Percentiles rank a stretch among this genome's conserved stretches.
These are phyloP conservation scores for Asterionellopsis glacialis DNA, from an alignment of 108 stramenopile genomes.

Conservation along the genomic window DNA sequence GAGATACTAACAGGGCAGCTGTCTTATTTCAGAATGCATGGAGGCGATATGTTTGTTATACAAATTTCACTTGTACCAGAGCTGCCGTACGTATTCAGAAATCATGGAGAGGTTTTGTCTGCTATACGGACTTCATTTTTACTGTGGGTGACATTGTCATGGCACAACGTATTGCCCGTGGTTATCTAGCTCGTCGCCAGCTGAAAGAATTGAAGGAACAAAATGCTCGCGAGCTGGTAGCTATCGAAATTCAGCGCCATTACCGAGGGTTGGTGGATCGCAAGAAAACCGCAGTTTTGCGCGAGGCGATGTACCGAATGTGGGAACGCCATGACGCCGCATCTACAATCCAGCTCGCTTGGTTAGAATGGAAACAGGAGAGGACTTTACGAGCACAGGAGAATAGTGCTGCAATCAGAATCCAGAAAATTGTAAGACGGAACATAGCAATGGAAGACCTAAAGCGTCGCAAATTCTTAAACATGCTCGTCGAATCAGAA, in stretches of 20 bases:
- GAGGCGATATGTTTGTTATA: slow-evolving; percentile 12
- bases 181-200: slow-evolving; percentile 1
- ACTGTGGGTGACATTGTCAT: slow-evolving; percentile 56
- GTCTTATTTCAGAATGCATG: slow-evolving; percentile 23
- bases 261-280: not conserved
- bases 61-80: not conserved
- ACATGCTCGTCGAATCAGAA: slow-evolving; percentile 9
- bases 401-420: slow-evolving; percentile 12
- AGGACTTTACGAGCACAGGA: not conserved
- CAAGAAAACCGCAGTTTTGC: not conserved
- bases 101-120: slow-evolving; percentile 59
- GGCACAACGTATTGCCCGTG: slow-evolving; percentile 41
- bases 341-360: not conserved
- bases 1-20: slow-evolving; percentile 16
- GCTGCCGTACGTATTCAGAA: slow-evolving; percentile 58
- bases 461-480: slow-evolving; percentile 28
- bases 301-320: not conserved
- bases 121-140: slow-evolving; percentile 53
- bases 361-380: not conserved
- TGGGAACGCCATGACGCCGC: not conserved
- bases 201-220: not conserved
- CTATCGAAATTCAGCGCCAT: slow-evolving; percentile 2
- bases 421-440: slow-evolving; percentile 20
- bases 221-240: not conserved
- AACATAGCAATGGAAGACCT: slow-evolving; percentile 24